Evolutionary conservation across 2,329 filamentous ascomycete genomes (phyloP).

Genomic region (Epichloe bromicola): DNA sequence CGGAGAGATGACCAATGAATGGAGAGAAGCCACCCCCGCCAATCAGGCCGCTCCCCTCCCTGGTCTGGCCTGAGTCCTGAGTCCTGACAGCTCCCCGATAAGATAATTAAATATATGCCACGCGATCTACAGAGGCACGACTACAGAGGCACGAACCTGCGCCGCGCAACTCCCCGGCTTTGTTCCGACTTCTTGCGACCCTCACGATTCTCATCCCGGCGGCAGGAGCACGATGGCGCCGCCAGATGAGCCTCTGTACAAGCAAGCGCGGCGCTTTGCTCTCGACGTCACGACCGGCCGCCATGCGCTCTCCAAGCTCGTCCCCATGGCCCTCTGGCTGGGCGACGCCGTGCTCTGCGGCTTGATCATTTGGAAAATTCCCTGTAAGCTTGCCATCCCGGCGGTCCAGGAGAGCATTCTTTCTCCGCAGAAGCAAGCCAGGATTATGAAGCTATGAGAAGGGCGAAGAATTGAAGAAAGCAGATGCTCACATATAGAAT

Average conservation of each 20-base stretch:
- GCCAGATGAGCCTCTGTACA: conserved; percentile 11
- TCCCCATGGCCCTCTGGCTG: conserved; percentile 51
- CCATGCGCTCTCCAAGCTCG: conserved; percentile 33
- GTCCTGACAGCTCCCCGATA: background rate
- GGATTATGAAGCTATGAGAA: background rate
- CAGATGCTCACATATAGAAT: background rate
- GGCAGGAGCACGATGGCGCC: conserved; percentile 14
- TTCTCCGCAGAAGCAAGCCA: too few species aligned
- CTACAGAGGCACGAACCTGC: background rate
- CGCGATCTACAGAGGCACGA: background rate
- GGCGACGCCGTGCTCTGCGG: conserved; percentile 60
- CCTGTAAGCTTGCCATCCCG: conserved; percentile 46
- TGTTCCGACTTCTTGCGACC: background rate
- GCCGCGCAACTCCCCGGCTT: too few species aligned
- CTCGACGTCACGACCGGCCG: conserved; percentile 34
- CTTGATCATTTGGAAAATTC: conserved; percentile 66
- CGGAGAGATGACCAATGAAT: too few species aligned
- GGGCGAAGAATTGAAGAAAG: background rate
- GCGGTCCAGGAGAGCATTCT: too few species aligned
- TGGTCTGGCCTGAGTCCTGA: too few species aligned
- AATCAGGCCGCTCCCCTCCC: too few species aligned
- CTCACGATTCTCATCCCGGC: background rate
- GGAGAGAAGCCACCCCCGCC: too few species aligned
- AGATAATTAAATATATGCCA: background rate
- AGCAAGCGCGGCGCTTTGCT: conserved; percentile 18